A percentile compares a stretch with the other conserved stretches of the same genome.
Evolutionary conservation across 2,329 filamentous ascomycete species (phyloP).

Genomic region (Trichoderma harzianum): DNA sequence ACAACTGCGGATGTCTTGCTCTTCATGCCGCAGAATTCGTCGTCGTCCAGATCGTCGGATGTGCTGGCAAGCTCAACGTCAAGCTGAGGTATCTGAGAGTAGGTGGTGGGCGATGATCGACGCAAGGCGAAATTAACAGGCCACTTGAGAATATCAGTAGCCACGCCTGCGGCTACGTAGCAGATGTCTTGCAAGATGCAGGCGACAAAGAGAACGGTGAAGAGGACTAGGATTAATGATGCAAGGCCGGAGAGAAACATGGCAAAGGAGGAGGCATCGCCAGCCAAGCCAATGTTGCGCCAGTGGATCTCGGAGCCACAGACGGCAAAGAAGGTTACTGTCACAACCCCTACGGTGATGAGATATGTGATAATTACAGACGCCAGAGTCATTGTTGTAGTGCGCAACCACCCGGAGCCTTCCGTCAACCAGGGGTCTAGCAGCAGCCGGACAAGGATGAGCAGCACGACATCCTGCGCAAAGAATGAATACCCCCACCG

Average conservation of each 20-base stretch:
- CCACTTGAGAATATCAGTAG: conserved; percentile 23
- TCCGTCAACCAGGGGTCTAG: conserved; percentile 10
- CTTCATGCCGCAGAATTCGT: conserved; percentile 7
- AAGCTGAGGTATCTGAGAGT: conserved; percentile 7
- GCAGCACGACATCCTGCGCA: conserved; percentile 24
- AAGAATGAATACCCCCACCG: conserved; percentile 28
- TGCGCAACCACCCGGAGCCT: neutral
- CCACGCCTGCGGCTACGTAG: conserved; percentile 22
- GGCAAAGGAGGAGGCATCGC: conserved; percentile 25
- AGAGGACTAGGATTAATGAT: conserved; percentile 20
- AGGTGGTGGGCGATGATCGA: neutral
- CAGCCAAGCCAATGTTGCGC: conserved; percentile 28
- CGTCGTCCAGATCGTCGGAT: neutral
- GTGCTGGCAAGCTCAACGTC: conserved; percentile 14
- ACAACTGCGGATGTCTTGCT: neutral
- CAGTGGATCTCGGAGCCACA: conserved; percentile 30
- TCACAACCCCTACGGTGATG: conserved; percentile 21
- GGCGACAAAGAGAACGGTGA: conserved; percentile 18
- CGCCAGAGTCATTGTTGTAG: neutral
- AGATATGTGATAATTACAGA: conserved; percentile 24
- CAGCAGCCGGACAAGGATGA: conserved; percentile 24
- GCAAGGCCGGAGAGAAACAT: conserved; percentile 28
- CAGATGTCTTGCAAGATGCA: conserved; percentile 25
- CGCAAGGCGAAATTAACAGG: conserved; percentile 19
- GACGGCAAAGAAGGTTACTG: conserved; percentile 33